Conservation (phyloP, 805 yeast genomes). For the Cyberlindnera euphorbiae region DNA sequence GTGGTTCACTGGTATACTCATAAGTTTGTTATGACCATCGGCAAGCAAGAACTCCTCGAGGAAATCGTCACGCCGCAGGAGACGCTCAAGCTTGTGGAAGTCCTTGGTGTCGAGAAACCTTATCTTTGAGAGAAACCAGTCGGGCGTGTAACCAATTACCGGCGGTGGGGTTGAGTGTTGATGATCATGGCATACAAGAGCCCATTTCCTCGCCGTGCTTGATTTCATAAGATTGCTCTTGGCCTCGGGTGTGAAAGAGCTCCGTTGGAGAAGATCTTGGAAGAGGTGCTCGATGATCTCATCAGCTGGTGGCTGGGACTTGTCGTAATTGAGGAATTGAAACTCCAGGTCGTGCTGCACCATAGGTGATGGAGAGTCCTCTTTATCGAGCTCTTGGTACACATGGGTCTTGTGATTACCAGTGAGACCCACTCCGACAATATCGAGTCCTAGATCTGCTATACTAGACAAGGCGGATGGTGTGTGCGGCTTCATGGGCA, state of each 20-base stretch:
- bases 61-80: constrained; percentile 23
- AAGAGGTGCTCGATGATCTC: constrained; percentile 23
- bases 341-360: constrained; percentile 12
- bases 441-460: constrained; percentile 20
- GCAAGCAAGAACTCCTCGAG: constrained; percentile 37
- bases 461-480: constrained; percentile 2
- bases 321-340: constrained; percentile 25
- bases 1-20: constrained; percentile 40
- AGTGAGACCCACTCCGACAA: constrained; percentile 21
- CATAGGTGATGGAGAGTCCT: not conserved
- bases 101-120: constrained; percentile 15
- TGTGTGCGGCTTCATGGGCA: constrained; percentile 1
- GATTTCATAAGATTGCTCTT: constrained; percentile 13
- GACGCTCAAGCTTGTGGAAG: constrained; percentile 23
- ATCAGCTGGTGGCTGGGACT: constrained; percentile 25
- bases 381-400: constrained; percentile 5
- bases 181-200: constrained; percentile 25
- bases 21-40: constrained; percentile 48
- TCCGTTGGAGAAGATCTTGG: constrained; percentile 13
- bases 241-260: constrained; percentile 23
- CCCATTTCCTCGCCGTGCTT: constrained; percentile 24
- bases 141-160: constrained; percentile 8
- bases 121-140: constrained; percentile 20
- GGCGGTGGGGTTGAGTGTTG: constrained; percentile 1
- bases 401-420: constrained; percentile 4